These are phyloP conservation scores for Globisporangium abappressorium DNA, from an alignment of 352 stramenopile species.

Conservation along the genomic window DNA sequence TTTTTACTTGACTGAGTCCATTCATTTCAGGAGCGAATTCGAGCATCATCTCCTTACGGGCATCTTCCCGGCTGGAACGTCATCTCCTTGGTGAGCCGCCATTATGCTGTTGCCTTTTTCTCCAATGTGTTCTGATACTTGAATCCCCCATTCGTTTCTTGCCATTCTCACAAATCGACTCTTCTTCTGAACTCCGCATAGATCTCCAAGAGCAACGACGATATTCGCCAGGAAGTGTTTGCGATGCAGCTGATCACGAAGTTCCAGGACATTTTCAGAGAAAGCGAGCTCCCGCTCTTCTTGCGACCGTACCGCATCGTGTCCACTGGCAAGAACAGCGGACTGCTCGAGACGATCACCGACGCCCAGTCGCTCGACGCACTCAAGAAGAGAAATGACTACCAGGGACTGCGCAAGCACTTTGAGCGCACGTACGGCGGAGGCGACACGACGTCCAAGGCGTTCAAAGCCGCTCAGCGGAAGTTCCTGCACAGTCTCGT, in stretches of 20 bases:
- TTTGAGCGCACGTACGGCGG: slow-evolving; percentile 89
- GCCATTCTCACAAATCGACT: not conserved
- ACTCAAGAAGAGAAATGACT: slow-evolving; percentile 90
- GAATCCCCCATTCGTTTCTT: not conserved
- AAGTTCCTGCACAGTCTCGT: slow-evolving; percentile 68
- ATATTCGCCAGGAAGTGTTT: slow-evolving; percentile 96
- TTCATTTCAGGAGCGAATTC: slow-evolving; percentile 65
- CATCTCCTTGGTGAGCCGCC: slow-evolving; percentile 69
- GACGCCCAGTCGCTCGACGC: slow-evolving; percentile 95
- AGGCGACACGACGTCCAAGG: slow-evolving; percentile 34
- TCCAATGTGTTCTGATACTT: not conserved
- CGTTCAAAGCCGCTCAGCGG: slow-evolving; percentile 50
- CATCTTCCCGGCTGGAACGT: slow-evolving; percentile 90
- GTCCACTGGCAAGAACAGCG: slow-evolving; percentile 87
- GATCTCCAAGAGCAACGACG: slow-evolving; percentile 97
- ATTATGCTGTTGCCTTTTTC: not conserved
- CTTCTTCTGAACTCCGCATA: slow-evolving; percentile 6
- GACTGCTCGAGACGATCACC: slow-evolving; percentile 94
- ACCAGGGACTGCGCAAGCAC: slow-evolving; percentile 83
- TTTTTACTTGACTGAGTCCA: no score
- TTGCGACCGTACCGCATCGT: slow-evolving; percentile 94
- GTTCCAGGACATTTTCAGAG: slow-evolving; percentile 91
- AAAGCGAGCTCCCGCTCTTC: slow-evolving; percentile 91
- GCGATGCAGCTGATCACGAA: slow-evolving; percentile 94
- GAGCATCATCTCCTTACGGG: slow-evolving; percentile 80